phyloP scores from a whole-genome alignment of 2,329 filamentous ascomycete species.

The Diplocarpon rosae region DNA sequence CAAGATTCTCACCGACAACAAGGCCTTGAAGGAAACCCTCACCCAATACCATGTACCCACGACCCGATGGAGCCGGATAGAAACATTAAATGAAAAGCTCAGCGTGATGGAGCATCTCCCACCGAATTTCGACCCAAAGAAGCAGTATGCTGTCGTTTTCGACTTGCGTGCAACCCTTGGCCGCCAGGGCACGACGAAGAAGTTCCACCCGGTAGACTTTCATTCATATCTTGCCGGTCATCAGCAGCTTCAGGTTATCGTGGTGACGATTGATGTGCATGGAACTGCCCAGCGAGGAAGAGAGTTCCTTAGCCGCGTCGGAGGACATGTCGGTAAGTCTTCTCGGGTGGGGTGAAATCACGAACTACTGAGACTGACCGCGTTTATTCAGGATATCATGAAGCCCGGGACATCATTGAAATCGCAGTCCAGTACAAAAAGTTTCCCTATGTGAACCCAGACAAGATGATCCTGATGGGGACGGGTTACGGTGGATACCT shows the following conservation, averaged over 20 bases:
- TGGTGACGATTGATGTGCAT: slow-evolving; percentile 58
- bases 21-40: slow-evolving; percentile 42
- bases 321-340: slow-evolving; percentile 42
- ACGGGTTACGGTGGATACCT: slow-evolving; percentile 62
- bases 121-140: slow-evolving; percentile 48
- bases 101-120: slow-evolving; percentile 57
- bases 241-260: slow-evolving; percentile 55
- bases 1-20: slow-evolving; percentile 49
- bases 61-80: slow-evolving; percentile 49
- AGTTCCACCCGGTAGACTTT: slow-evolving; percentile 45
- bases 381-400: slow-evolving; percentile 31
- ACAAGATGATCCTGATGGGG: slow-evolving; percentile 55
- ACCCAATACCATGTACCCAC: slow-evolving; percentile 51
- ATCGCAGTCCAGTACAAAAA: slow-evolving; percentile 45
- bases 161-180: slow-evolving; percentile 58
- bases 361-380: neutral
- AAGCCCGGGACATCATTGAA: slow-evolving; percentile 57
- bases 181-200: slow-evolving; percentile 49
- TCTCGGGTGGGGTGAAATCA: no score
- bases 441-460: slow-evolving; percentile 42
- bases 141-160: slow-evolving; percentile 57
- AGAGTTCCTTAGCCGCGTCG: slow-evolving; percentile 46
- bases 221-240: slow-evolving; percentile 55
- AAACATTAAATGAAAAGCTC: slow-evolving; percentile 48
- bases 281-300: slow-evolving; percentile 56